Evolutionary conservation across 169 alveolate genomes (phyloP), one percentile per base, ranked within the genome.

Genomic region (Eimeria acervulina): DNA sequence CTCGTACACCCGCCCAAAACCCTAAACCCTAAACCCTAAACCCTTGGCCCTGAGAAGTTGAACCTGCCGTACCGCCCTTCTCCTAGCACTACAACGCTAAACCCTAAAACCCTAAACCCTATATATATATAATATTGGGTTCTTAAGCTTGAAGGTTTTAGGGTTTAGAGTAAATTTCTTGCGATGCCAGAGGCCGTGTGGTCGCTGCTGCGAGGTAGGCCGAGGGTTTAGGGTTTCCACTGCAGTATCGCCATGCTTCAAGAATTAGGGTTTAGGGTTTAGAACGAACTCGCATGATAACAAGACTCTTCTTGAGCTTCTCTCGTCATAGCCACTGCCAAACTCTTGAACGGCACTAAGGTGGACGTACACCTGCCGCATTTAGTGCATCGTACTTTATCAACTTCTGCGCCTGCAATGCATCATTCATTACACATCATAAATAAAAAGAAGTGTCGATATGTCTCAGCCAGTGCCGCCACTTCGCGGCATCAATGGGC

Each of bases 301-400:
- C 95, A 85, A 21, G 96, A 90, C 63, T 94, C 92, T 42, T 94
- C 84, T 38, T 94, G 96, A 3, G 96, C 96, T 90, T 94, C 94
- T 63, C 52, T 61, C 7, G 96, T 94, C 96, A 94, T 94, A 33
- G 96, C 96, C 17, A 94, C 89, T 4, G 96, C 96, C 90, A 94
- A 84, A 26, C 91, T 83, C 33, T 94, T 94, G 94, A 94, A 94
- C 17, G 96, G 96, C 17, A 94, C 96, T 19, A 94, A 66, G 63
- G 91, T 66, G n/a, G 94, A 81, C 15, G 96, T 85, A 26, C 96
- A 78, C 74, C 95, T n/a, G n/a, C 95, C 95, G 93, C 96, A 94
- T 23, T 47, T 63, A 28, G 89, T 59, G 90, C 96, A 94, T 15
- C 94, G 61, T 0, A 94, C 94, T n/a, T 94, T 90, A 51, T 94